A percentile compares a stretch with the other conserved stretches of the same genome.
Conservation (phyloP, 2,329 filamentous ascomycete species). For the Epichloe scottii region DNA sequence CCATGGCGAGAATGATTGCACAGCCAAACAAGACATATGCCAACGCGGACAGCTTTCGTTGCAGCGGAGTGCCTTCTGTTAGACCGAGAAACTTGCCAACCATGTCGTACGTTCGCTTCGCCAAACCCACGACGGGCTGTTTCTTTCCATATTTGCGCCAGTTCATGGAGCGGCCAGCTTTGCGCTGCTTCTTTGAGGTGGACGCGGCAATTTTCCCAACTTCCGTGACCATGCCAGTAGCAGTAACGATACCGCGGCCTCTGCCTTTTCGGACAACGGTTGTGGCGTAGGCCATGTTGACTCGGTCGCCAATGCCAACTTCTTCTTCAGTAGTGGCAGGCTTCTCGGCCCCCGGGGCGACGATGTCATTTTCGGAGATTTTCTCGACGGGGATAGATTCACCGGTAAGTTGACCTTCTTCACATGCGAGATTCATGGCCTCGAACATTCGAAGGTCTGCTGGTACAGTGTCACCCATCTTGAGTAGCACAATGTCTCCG, state of each 20-base stretch:
- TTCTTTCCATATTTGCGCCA: constrained; percentile 40
- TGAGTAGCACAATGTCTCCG: constrained; percentile 57
- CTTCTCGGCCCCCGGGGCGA: constrained; percentile 32
- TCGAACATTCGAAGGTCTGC: constrained; percentile 60
- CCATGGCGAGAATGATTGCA: constrained; percentile 44
- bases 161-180: constrained; percentile 42
- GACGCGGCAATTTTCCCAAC: constrained; percentile 56
- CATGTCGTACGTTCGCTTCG: constrained; percentile 34
- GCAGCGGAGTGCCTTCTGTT: constrained; percentile 61
- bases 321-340: constrained; percentile 31
- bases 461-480: constrained; percentile 62
- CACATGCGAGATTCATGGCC: constrained; percentile 66
- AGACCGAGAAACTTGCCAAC: constrained; percentile 47
- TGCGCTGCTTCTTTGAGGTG: constrained; percentile 38
- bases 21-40: constrained; percentile 66
- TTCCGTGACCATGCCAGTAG: constrained; percentile 60
- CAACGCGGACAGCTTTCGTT: constrained; percentile 65
- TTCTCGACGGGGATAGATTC: constrained; percentile 64
- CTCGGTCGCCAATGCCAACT: constrained; percentile 56
- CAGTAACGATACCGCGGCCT: constrained; percentile 58
- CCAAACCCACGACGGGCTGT: constrained; percentile 33
- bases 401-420: constrained; percentile 66
- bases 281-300: constrained; percentile 65
- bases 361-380: constrained; percentile 37
- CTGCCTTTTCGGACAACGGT: constrained; percentile 62